Conservation (phyloP, 208 protist genomes). For the Crithidia sp. region DNA sequence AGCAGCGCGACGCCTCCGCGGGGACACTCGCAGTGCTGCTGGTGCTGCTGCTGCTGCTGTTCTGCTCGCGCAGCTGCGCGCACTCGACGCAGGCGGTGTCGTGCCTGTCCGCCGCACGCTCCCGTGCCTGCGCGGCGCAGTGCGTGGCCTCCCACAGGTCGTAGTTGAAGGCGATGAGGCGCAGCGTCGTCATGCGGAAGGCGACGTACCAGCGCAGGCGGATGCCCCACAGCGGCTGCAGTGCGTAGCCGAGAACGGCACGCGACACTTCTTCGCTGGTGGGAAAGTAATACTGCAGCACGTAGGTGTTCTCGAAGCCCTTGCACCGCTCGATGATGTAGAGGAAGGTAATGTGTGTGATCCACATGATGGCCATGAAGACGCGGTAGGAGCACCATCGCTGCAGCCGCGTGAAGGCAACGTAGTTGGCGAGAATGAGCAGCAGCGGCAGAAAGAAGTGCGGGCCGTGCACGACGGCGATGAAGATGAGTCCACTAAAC, state of each 20-base stretch:
- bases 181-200: slow-evolving; percentile 81
- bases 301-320: slow-evolving; percentile 33
- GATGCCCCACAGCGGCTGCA: slow-evolving; percentile 4
- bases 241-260: not conserved
- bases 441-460: slow-evolving; percentile 38
- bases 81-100: slow-evolving; percentile 41
- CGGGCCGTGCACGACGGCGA: slow-evolving; percentile 37
- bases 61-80: slow-evolving; percentile 33
- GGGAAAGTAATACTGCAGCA: slow-evolving; percentile 22
- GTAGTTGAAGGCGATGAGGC: slow-evolving; percentile 85
- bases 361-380: slow-evolving; percentile 65
- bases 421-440: slow-evolving; percentile 42
- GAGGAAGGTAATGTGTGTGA: slow-evolving; percentile 38
- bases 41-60: not conserved
- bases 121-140: slow-evolving; percentile 17
- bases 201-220: slow-evolving; percentile 63
- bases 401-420: slow-evolving; percentile 44
- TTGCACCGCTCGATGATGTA: slow-evolving; percentile 36
- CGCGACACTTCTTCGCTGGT: not conserved
- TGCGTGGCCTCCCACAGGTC: slow-evolving; percentile 55
- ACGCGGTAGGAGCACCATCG: slow-evolving; percentile 45
- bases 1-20: slow-evolving; percentile 45
- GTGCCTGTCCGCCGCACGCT: slow-evolving; percentile 39
- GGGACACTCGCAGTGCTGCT: not conserved
- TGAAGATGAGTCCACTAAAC: slow-evolving; percentile 23